Evolutionary conservation across 2,329 filamentous ascomycete species (phyloP), one percentile per base, ranked within the genome.

Genomic region (Metarhizium anisopliae): DNA sequence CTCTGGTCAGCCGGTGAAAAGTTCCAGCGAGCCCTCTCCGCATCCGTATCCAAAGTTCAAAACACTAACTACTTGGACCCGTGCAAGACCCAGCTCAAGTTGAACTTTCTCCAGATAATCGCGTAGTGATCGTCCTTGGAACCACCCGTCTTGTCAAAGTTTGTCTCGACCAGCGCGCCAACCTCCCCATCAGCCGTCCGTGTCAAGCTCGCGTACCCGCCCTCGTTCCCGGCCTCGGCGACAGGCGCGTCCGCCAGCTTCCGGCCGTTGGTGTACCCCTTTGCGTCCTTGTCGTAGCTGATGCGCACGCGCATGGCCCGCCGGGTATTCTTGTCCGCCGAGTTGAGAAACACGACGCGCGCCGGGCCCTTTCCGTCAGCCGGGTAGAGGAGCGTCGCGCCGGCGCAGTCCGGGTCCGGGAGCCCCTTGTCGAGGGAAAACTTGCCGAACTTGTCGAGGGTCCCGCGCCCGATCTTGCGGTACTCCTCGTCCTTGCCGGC

Each of bases 171-270:
- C 50, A 60, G 40, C 5, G 59, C 60, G 6, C 60, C 60, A 38
- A 62, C 56, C 51, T 59, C 59, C 18, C 29, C 54, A 51, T 62
- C 59, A 14, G 56, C 55, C 40, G 60, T 62, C 55, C 60, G 60
- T 36, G 45, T 54, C 59, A 62, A 53, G 57, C 60, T 62, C 38
- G 59, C 59, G 47, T 62, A 62, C 6, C 60, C 60, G 50, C 59
- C 60, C 56, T 62, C 59, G 50, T 57, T 35, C 2, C 60, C 60
- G 14, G 52, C 59, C 8, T 50, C 58, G 13, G 47, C 38, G 18
- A 62, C 43, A 7, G 56, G 47, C 3, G 57, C 59, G 18, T 62
- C 56, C 45, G 47, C 52, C 51, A 62, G 53, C 51, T 58, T 55
- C 10, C 60, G 53, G 11, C 59, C 59, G 47, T 49, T 59, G 32